Conservation (phyloP, 2,329 filamentous ascomycete species). For the Leptoxyphium fumago region DNA sequence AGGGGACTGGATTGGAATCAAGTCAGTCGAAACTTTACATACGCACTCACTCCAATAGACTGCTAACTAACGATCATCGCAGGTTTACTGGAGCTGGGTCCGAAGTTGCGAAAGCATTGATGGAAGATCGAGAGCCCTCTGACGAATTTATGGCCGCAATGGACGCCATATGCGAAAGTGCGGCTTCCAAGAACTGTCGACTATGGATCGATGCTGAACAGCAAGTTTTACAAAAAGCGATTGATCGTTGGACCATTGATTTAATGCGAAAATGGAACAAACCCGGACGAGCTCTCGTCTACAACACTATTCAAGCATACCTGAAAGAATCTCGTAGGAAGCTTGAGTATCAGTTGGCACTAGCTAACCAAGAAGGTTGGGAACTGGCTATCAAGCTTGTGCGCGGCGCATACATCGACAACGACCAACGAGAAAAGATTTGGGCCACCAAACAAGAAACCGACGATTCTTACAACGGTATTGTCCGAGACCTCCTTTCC, state of each 20-base stretch:
- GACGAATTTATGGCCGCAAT: constrained; percentile 28
- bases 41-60: no score
- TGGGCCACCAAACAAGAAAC: constrained; percentile 16
- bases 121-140: constrained; percentile 25
- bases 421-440: constrained; percentile 22
- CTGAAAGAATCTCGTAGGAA: constrained; percentile 34
- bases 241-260: constrained; percentile 38
- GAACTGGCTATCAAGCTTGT: constrained; percentile 38
- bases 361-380: constrained; percentile 34
- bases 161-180: constrained; percentile 28
- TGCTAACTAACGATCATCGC: background rate
- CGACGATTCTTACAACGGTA: constrained; percentile 14
- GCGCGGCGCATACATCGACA: constrained; percentile 38
- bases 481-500: constrained; percentile 10
- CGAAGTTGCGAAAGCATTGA: constrained; percentile 26
- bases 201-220: constrained; percentile 42
- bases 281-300: constrained; percentile 27
- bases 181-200: constrained; percentile 27
- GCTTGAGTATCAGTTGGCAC: constrained; percentile 30
- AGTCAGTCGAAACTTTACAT: constrained; percentile 20
- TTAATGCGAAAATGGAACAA: constrained; percentile 38
- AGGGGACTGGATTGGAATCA: constrained; percentile 39
- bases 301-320: constrained; percentile 40
- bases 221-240: constrained; percentile 35
- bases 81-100: constrained; percentile 36